These are phyloP conservation scores for Gonium pectorale DNA, from an alignment of 139 green algal genomes.

Conservation along the genomic window DNA sequence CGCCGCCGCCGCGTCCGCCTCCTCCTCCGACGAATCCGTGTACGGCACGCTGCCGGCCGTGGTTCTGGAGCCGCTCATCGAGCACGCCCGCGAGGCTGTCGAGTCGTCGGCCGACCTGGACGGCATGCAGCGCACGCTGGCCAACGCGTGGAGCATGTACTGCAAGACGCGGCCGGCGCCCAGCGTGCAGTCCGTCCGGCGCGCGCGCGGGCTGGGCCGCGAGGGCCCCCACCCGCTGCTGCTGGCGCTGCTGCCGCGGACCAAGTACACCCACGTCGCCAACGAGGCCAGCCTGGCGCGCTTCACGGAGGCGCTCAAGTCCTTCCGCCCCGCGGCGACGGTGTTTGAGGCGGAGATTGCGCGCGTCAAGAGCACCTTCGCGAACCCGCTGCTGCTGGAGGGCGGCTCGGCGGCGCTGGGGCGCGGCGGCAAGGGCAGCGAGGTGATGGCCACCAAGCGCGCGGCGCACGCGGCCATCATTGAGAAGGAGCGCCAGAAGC, in stretches of 20 bases:
- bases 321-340: constrained; percentile 86
- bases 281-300: constrained; percentile 71
- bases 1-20: background rate
- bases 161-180: constrained; percentile 86
- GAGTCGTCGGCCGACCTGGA: constrained; percentile 61
- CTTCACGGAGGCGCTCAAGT: constrained; percentile 76
- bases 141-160: constrained; percentile 93
- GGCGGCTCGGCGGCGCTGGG: constrained; percentile 34
- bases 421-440: constrained; percentile 53
- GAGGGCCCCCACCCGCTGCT: constrained; percentile 88
- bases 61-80: constrained; percentile 74
- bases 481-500: constrained; percentile 53
- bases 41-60: constrained; percentile 79
- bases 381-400: constrained; percentile 45
- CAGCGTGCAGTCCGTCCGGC: constrained; percentile 74
- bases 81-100: constrained; percentile 71
- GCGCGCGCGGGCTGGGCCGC: constrained; percentile 70
- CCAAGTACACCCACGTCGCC: constrained; percentile 52
- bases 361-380: constrained; percentile 49
- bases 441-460: constrained; percentile 85
- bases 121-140: constrained; percentile 39
- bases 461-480: constrained; percentile 69
- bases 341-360: constrained; percentile 91
- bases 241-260: constrained; percentile 64
- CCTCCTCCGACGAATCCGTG: constrained; percentile 44